phyloP scores from a whole-genome alignment of 345 rosid species.

The Citrus hindsii region DNA sequence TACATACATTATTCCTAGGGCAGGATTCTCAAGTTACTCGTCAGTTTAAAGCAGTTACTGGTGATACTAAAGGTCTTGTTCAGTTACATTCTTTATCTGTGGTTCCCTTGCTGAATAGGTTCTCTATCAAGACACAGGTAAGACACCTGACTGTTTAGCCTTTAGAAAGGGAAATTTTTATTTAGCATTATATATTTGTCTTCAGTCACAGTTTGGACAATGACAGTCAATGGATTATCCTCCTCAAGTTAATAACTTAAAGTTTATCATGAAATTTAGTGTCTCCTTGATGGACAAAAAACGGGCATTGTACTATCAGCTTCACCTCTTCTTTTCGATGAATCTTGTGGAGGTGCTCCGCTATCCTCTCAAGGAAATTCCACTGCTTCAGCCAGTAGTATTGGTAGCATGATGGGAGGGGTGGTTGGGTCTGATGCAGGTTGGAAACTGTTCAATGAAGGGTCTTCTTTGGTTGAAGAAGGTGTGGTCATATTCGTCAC shows the following conservation, averaged over 20 bases:
- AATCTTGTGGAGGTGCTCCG: conserved; percentile 55
- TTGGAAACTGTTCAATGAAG: conserved; percentile 95
- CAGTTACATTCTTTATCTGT: conserved; percentile 80
- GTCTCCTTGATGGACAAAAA: conserved; percentile 93
- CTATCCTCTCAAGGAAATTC: conserved; percentile 56
- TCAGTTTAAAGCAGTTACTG: conserved; percentile 84
- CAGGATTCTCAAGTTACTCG: conserved; percentile 95
- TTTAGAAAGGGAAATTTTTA: not conserved
- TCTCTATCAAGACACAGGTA: conserved; percentile 83
- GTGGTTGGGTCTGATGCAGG: conserved; percentile 94
- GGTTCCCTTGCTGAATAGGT: conserved; percentile 76
- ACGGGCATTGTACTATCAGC: conserved; percentile 84
- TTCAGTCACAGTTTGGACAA: conserved; percentile 18
- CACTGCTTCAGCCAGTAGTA: conserved; percentile 60
- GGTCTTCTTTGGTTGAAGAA: conserved; percentile 77
- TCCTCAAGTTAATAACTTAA: conserved; percentile 19
- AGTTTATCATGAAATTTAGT: conserved; percentile 43
- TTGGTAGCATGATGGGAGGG: conserved; percentile 98
- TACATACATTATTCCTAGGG: conserved; percentile 82
- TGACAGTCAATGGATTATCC: conserved; percentile 13
- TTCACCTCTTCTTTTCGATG: conserved; percentile 77
- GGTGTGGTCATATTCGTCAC: conserved; percentile 97
- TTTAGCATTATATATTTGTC: conserved; percentile 10
- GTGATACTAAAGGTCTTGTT: conserved; percentile 89
- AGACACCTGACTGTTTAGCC: not conserved